Base-by-base conservation (phyloP, 2,329 filamentous ascomycete genomes). In the Sporothrix luriei region DNA sequence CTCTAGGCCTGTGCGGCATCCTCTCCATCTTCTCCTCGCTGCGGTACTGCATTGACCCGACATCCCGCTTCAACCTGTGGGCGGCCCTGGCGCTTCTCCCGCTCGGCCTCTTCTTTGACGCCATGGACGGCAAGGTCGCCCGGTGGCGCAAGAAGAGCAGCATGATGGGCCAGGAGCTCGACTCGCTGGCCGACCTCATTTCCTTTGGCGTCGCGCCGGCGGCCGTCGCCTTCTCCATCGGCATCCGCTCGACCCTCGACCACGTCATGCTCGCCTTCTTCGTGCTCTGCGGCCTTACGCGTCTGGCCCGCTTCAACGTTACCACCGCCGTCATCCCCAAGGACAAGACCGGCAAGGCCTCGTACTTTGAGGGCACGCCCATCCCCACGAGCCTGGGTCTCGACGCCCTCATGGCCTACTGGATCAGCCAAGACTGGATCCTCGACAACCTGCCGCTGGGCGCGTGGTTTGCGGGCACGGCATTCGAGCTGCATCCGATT, bases 11-110 rank as follows among this genome's bases (percentile, higher is more conserved):
- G 80, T 95, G 92, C 81, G 92, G 92, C 73, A 88, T 97, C 79
- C 94, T 97, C 90, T 97, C 94, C 78, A 88, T 99, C 77, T 94
- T 98, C 82, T 94, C 93, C 59, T 97, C 93, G 29, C 87, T 99
- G 82, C 92, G 93, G 74, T 98, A 98, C 85, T 95, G 91, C 80
- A 86, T 97, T 72, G 87, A 90, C 73, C 85, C 90, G 10, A 78
- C 84, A 71, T 82, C 90, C 68, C 83, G 88, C 75, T 83, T 83
- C 67, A 90, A 93, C 75, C 82, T 97, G 68, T 98, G 92, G 87
- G 82, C 90, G 46, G 94, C 95, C 1, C 87, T 99, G 64, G 87
- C 84, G 4, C 92, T 97, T 80, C 91, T 98, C 80, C 94, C 94
- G 0, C 92, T 97, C 71, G 94, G 93, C 5, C 84, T 98, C 14